Conservation (phyloP, 352 stramenopile species). For the Pythium insidiosum region DNA sequence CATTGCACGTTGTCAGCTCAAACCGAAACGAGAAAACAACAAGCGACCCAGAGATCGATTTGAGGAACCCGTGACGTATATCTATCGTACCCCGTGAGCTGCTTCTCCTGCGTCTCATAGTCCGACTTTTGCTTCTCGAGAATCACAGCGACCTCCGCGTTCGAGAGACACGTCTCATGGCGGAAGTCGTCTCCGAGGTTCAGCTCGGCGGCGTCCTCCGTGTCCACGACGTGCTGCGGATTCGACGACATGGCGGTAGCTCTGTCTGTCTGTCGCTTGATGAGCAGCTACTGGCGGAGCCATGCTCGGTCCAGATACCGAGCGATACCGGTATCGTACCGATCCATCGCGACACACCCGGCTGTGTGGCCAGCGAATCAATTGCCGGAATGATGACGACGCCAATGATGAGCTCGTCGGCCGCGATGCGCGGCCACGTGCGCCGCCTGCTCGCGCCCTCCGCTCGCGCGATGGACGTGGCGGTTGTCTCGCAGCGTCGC, state of each 20-base stretch:
- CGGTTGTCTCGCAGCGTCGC: slow-evolving; percentile 12
- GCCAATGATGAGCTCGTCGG: slow-evolving; percentile 8
- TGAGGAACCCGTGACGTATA: too few relatives aligned
- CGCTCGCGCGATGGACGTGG: slow-evolving; percentile 4
- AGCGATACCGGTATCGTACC: background rate
- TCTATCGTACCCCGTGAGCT: slow-evolving; percentile 78
- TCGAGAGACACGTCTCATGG: slow-evolving; percentile 85
- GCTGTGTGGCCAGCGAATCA: background rate
- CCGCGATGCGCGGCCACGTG: slow-evolving; percentile 1
- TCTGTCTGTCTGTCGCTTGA: background rate
- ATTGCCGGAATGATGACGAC: background rate
- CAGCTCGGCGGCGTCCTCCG: slow-evolving; percentile 85
- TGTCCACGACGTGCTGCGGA: slow-evolving; percentile 84
- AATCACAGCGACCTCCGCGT: slow-evolving; percentile 86
- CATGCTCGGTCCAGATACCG: background rate
- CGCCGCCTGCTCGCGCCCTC: background rate
- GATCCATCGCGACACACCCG: background rate
- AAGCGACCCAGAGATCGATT: too few relatives aligned
- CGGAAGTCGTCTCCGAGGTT: slow-evolving; percentile 86
- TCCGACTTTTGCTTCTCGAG: slow-evolving; percentile 88
- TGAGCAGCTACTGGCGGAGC: background rate
- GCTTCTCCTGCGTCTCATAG: slow-evolving; percentile 89
- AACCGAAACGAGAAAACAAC: too few relatives aligned
- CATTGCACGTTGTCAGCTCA: too few relatives aligned
- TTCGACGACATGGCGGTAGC: slow-evolving; percentile 54